Base-by-base conservation (phyloP, 2,329 filamentous ascomycete species). In the Pestalotiopsis sp. region DNA sequence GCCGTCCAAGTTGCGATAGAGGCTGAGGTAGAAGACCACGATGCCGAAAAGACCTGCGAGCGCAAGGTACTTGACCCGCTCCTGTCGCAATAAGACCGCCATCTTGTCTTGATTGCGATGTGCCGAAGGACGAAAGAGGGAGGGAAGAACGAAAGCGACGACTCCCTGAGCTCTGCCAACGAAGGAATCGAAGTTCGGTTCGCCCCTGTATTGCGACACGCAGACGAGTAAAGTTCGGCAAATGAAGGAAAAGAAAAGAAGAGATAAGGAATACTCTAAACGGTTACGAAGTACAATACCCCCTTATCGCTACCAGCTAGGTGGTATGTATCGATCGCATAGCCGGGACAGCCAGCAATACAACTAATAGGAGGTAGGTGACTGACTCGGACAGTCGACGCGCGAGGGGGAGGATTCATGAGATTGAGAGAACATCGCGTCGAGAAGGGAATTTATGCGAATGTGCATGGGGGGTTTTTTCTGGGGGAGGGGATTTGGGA, bases 1-100 rank as follows among this genome's bases (percentile, higher is more conserved):
- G 45, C 45, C 45, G n/a, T 52, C 45, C 17, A 52, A 3, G 45
- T 52, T 52, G 45, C 20, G 45, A 52, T 52, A 52, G 7, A 52
- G 45, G 45, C 14, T 25, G 23, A 63, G 20, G 60, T 63, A 63
- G 17, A 41, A 38, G 27, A 63, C 36, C 13, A 63, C 14, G 36
- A 36, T 39, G 31, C n/a, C 20, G 25, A 63, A 14, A 41, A 39
- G 25, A 23, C 27, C 60, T 41, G 60, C 60, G 23, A 63, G 25
- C 20, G 60, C 60, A 20, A 63, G 60, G 60, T 63, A 63, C 27
- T 39, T 63, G 23, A 63, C 20, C 60, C 60, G 31, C 57, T 27
- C 31, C 31, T 60, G 57, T 23, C 17, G 57, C 17, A 52, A 52
- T 2, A 52, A 52, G 7, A 52, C 17, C 0, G 45, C 45, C 45